Base-by-base conservation (phyloP, 2,329 filamentous ascomycete genomes). In the Didymella lethalis region DNA sequence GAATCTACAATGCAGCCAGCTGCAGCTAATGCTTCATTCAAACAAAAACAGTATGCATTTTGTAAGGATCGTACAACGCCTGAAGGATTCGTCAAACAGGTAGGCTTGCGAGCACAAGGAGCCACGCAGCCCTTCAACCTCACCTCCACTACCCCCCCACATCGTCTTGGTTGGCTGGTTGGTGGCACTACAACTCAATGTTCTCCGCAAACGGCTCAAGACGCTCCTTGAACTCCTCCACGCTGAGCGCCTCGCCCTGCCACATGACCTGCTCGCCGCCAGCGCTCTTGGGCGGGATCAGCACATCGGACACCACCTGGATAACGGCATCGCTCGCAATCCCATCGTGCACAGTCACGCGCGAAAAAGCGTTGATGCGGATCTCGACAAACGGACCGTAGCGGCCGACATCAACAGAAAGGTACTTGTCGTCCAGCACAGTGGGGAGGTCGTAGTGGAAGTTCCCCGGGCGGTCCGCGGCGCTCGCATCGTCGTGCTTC, bases 271-370 rank as follows among this genome's bases (percentile, higher is more conserved):
- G 64, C 57, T 74, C 66, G 7, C 66, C 66, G 23, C 76, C 77
- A 2, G 71, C 72, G 26, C 63, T 69, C 77, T 85, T 87, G 1
- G 92, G 91, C 41, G 93, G 93, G 63, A 97, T 86, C 57, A 96
- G 79, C 0, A 97, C 86, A 57, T 83, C 83, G 47, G 84, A 83
- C 0, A 95, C 82, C 16, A 94, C 87, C 56, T 97, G 93, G 36
- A 96, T 85, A 14, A 94, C 92, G 31, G 93, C 93, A 72, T 97
- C 91, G 70, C 84, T 85, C 0, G 89, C 90, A 54, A 95, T 76
- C 0, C 83, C 88, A 72, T 97, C 92, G 62, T 88, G 81, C 7
- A 91, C 80, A 0, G 81, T 80, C 1, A 96, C 90, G 7, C 81
- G 81, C 2, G 83, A 81, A 65, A 88, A 89, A 14, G 88, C 91